Conservation (phyloP, 2,329 filamentous ascomycete genomes). For the Knufia petricola region DNA sequence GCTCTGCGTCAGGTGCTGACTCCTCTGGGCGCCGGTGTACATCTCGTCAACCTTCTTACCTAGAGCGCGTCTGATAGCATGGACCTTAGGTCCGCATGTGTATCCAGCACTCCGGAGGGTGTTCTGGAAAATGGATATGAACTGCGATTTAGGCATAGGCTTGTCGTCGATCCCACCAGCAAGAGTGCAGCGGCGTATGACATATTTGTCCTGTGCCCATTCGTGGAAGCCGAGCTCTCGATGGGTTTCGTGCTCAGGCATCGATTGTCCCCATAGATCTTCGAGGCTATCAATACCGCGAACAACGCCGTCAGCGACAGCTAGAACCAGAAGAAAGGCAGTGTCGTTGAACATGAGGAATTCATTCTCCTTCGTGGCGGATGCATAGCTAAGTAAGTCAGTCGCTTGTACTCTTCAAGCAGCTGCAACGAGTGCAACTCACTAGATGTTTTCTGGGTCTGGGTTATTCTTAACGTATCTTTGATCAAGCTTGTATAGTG, state of each 20-base stretch:
- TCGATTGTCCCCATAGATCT: constrained; percentile 10
- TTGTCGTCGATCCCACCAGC: constrained; percentile 11
- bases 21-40: constrained; percentile 10
- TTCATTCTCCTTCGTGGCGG: constrained; percentile 2
- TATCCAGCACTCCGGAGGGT: constrained; percentile 12
- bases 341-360: constrained; percentile 13
- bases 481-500: constrained; percentile 16
- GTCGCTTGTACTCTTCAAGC: too few relatives aligned
- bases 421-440: too few relatives aligned
- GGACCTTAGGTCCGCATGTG: constrained; percentile 7
- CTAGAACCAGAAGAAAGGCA: constrained; percentile 11
- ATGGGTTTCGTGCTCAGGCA: constrained; percentile 9
- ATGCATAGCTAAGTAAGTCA: not conserved
- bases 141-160: constrained; percentile 7
- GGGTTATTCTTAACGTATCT: not conserved
- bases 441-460: constrained; percentile 3
- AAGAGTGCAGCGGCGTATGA: constrained; percentile 13
- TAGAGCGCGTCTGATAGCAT: constrained; percentile 9
- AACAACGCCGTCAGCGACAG: constrained; percentile 12
- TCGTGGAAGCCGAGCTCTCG: constrained; percentile 8
- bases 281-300: constrained; percentile 10
- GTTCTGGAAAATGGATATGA: constrained; percentile 8
- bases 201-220: not conserved
- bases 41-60: constrained; percentile 9
- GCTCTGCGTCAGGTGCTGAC: constrained; percentile 13